Evolutionary conservation across 1,284 basidiomycete genomes (phyloP), one percentile per base, ranked within the genome.

Genomic region (Leucoagaricus sp.): DNA sequence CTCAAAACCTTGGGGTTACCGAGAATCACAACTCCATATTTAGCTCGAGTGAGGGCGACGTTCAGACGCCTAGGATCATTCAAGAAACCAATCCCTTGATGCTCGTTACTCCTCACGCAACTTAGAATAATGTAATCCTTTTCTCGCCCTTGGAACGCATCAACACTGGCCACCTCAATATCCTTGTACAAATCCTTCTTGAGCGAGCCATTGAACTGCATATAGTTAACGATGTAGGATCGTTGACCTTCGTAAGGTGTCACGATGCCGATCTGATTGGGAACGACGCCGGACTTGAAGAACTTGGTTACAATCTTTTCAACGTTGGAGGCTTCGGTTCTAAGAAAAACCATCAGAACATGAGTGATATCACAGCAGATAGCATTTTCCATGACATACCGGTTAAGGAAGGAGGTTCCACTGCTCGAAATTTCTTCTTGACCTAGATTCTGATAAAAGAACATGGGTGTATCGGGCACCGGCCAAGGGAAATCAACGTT

Each of bases 401-500:
- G 86, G 72, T 99, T 99, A 65, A 99, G 81, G 84, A 98, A 99
- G 7, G 96, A 98, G 0, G 97, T 99, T 48, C 97, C 97, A 69
- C 93, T 96, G 56, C 93, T 94, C 23, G 96, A 98, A 62, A 99
- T 99, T 72, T 99, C 97, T 71, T 99, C 97, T 65, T 98, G 97
- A 0, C 97, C 97, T 46, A 99, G 74, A 69, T 99, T 99, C 80
- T 98, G 96, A 75, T 98, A 98, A 80, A 99, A 99, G 80, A 98
- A 97, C 96, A 99, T 99, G 17, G 97, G 97, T 6, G 94, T 95
- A 65, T 95, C 93, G n/a, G 93, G 90, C 31, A 94, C 86, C 3
- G 97, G 97, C 97, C 97, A 99, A 1, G 97, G 97, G 75, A 99
- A 99, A 72, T 99, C 96, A 50, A 99, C 94, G 65, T 98, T 94